Conservation (phyloP, 2,329 filamentous ascomycete genomes). For the Myriosclerotinia curreyana region DNA sequence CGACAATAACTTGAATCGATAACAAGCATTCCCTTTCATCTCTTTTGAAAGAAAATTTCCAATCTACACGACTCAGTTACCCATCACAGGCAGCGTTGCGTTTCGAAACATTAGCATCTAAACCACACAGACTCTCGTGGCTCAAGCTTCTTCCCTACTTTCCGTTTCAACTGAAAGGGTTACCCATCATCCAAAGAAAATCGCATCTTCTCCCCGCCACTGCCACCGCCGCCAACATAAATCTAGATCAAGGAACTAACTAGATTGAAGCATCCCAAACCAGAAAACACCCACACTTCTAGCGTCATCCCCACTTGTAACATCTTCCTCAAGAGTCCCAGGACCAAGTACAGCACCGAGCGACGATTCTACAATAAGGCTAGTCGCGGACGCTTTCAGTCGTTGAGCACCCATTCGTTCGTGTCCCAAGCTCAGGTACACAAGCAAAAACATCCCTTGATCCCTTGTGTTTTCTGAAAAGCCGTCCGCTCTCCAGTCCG, state of each 20-base stretch:
- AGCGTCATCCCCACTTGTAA: conserved; percentile 20
- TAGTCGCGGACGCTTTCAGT: conserved; percentile 19
- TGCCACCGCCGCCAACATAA: conserved; percentile 15
- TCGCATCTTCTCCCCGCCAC: conserved; percentile 9
- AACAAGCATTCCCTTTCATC: conserved; percentile 3
- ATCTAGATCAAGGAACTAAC: conserved; percentile 15
- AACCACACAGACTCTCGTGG: conserved; percentile 10
- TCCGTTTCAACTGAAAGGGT: conserved; percentile 14
- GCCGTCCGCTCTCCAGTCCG: conserved; percentile 1
- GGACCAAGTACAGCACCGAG: conserved; percentile 21
- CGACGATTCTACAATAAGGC: conserved; percentile 15
- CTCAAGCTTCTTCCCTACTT: conserved; percentile 6
- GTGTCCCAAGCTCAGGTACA: conserved; percentile 20
- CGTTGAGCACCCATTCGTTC: conserved; percentile 23
- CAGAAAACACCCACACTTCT: conserved; percentile 13
- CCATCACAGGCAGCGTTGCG: conserved; percentile 16
- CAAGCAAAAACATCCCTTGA: neutral
- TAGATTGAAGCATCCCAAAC: conserved; percentile 7
- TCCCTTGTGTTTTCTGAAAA: conserved; percentile 8
- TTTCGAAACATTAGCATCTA: conserved; percentile 3
- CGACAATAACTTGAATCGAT: neutral
- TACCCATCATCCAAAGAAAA: conserved; percentile 18
- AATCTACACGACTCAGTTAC: conserved; percentile 11
- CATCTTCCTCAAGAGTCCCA: conserved; percentile 18
- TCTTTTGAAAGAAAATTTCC: conserved; percentile 4